These are phyloP conservation scores for Plasmodium gallinaceum DNA, from an alignment of 169 alveolate species.

Conservation along the genomic window DNA sequence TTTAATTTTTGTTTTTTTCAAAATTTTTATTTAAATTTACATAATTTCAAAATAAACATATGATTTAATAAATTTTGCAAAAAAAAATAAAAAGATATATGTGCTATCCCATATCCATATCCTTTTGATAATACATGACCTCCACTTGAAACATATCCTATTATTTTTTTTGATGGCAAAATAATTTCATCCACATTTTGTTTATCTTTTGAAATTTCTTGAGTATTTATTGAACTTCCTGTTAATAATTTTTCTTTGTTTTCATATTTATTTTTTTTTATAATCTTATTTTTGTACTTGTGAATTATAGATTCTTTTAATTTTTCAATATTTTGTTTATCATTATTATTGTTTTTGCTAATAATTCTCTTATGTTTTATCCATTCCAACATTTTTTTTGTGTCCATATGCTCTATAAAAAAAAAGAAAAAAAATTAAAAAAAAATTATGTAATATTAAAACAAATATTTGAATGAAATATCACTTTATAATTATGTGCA, in stretches of 20 bases:
- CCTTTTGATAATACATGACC: constrained; percentile 75
- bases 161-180: constrained; percentile 58
- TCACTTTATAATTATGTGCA: too few species aligned
- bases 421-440: background rate
- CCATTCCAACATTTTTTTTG: constrained; percentile 60
- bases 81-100: constrained; percentile 42
- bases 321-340: constrained; percentile 28
- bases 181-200: constrained; percentile 34
- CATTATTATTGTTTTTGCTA: constrained; percentile 1
- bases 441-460: background rate
- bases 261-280: constrained; percentile 22
- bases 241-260: constrained; percentile 2
- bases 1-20: too few species aligned
- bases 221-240: background rate
- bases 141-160: constrained; percentile 74
- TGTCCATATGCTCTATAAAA: constrained; percentile 27
- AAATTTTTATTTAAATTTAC: constrained; percentile 13
- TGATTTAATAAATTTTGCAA: constrained; percentile 46
- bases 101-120: constrained; percentile 67
- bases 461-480: background rate
- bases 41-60: constrained; percentile 32
- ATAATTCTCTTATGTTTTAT: constrained; percentile 13
- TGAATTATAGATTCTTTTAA: constrained; percentile 31
- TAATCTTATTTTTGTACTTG: constrained; percentile 35
- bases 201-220: background rate